phyloP scores from a whole-genome alignment of 345 rosid genomes.

The Eucalyptus regnans region DNA sequence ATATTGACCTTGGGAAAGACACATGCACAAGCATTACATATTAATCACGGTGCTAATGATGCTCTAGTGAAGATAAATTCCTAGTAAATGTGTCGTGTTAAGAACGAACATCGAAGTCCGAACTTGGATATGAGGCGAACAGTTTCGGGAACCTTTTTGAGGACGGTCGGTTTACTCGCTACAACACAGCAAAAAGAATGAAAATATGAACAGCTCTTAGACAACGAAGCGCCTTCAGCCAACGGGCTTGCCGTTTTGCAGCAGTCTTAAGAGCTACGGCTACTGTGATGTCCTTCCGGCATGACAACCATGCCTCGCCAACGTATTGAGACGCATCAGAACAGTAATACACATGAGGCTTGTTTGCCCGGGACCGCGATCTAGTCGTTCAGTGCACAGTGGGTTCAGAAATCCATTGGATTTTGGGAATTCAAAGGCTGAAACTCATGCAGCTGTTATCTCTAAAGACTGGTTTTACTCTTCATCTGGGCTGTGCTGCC shows the following conservation, averaged over 20 bases:
- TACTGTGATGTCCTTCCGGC: neutral
- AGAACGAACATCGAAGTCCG: neutral
- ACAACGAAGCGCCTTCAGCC: neutral
- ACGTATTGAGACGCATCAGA: neutral
- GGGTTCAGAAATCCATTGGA: neutral
- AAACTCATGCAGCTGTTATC: neutral
- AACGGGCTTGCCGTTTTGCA: neutral
- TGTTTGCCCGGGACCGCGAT: neutral
- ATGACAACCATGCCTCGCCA: neutral
- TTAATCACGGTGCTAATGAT: neutral
- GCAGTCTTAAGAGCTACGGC: neutral
- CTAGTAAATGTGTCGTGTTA: neutral
- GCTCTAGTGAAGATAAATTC: neutral
- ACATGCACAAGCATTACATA: neutral
- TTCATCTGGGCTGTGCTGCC: neutral
- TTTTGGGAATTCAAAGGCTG: neutral
- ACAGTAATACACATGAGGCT: neutral
- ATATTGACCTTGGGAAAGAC: neutral
- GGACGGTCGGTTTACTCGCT: neutral
- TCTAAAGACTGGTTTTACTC: neutral
- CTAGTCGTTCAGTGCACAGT: neutral
- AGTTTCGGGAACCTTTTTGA: neutral
- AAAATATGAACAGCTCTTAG: rapidly evolving
- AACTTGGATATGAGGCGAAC: neutral
- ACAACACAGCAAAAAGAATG: neutral